These are phyloP conservation scores for Pilaira anomala DNA, from an alignment of 192 early-diverging fungal species.

Conservation along the genomic window DNA sequence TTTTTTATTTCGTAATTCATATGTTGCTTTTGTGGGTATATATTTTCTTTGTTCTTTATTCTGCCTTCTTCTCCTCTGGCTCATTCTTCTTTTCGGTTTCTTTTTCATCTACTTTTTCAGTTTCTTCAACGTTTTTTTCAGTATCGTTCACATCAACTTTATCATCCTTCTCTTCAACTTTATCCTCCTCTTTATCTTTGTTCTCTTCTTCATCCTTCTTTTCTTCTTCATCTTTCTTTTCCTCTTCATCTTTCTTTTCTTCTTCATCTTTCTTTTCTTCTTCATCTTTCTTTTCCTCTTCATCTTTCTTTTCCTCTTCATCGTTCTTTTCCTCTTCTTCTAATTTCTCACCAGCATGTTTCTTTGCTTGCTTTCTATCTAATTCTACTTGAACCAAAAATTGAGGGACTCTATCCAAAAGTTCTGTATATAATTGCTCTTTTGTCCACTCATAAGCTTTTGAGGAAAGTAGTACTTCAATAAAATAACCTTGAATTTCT, in stretches of 20 bases:
- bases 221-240: not conserved
- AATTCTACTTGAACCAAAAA: not conserved
- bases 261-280: not conserved
- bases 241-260: not conserved
- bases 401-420: not conserved
- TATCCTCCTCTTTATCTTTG: not conserved
- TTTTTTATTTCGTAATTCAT: no score
- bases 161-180: not conserved
- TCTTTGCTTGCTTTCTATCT: not conserved
- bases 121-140: no score
- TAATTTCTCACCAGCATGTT: not conserved
- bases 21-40: no score
- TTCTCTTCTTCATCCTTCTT: not conserved
- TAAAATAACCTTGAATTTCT: slow-evolving; percentile 3
- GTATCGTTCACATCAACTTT: not conserved
- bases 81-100: no score
- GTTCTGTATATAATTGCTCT: not conserved
- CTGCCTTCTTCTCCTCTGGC: no score
- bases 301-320: not conserved
- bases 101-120: no score
- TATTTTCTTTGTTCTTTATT: no score
- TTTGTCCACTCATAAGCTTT: not conserved
- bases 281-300: not conserved
- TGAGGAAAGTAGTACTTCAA: not conserved
- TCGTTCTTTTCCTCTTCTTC: not conserved